Conservation (phyloP, 2,329 filamentous ascomycete genomes). For the Fusarium torreyae region DNA sequence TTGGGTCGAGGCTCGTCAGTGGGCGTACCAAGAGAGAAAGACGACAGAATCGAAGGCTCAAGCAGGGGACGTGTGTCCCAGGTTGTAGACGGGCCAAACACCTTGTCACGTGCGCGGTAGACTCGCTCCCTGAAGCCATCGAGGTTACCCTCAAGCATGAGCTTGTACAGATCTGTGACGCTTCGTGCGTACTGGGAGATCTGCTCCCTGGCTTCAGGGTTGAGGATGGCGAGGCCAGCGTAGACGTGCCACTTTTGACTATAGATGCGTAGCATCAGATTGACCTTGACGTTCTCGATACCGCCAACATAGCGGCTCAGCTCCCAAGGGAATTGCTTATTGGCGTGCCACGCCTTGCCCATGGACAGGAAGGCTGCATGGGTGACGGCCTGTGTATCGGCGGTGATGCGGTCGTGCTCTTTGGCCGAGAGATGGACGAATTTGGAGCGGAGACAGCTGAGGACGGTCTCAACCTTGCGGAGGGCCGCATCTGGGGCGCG, state of each 20-base stretch:
- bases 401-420: slow-evolving; percentile 96
- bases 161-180: slow-evolving; percentile 94
- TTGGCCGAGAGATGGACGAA: slow-evolving; percentile 88
- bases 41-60: slow-evolving; percentile 87
- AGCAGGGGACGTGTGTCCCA: slow-evolving; percentile 78
- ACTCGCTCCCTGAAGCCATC: slow-evolving; percentile 82
- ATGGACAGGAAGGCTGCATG: slow-evolving; percentile 97
- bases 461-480: slow-evolving; percentile 82
- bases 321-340: slow-evolving; percentile 97
- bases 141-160: slow-evolving; percentile 90
- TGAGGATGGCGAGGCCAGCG: slow-evolving; percentile 95
- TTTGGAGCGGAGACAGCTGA: slow-evolving; percentile 87
- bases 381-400: slow-evolving; percentile 97
- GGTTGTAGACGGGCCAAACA: slow-evolving; percentile 78
- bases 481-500: slow-evolving; percentile 85
- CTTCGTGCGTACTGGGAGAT: slow-evolving; percentile 94
- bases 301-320: slow-evolving; percentile 95
- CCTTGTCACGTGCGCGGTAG: slow-evolving; percentile 74
- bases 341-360: slow-evolving; percentile 97
- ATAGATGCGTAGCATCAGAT: slow-evolving; percentile 97
- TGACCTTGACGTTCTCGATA: slow-evolving; percentile 99
- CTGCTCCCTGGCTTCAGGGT: slow-evolving; percentile 91
- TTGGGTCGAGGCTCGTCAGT: slow-evolving; percentile 79
- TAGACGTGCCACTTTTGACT: slow-evolving; percentile 99
- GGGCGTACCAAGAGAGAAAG: slow-evolving; percentile 85